Evolutionary conservation across 331 rosid genomes (phyloP), one percentile per base, ranked within the genome.

Genomic region (Ulmus americana): DNA sequence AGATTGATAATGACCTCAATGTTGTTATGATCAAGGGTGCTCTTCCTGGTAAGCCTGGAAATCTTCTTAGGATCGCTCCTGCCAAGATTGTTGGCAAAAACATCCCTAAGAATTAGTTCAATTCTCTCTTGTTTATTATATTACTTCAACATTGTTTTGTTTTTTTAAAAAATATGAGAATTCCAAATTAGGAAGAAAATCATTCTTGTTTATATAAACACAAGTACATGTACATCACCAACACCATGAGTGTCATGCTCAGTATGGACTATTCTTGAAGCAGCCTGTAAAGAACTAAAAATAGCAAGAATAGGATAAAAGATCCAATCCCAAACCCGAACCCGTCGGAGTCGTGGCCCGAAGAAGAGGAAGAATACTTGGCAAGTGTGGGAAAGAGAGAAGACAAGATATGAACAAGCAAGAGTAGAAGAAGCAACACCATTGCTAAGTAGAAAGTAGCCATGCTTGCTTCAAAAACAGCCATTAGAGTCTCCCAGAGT

Each of bases 71-170:
- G 45, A 83, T 92, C 58, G 64, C 97, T 55, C 97, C 98, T 0
- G 98, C 98, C 15, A 92, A 92, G 87, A 92, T 92, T 62, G 96
- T 92, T 7, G 98, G 98, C 15, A 70, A 83, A 74, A 92, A 92
- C 86, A 92, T 92, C 70, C 98, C 98, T 0, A 92, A 89, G 68
- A 89, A 70, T 51, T 91, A 82, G 70, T 45, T 12, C 28, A 1
- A 0, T 6, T 61, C 52, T 18, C 0, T 41, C 2, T 58, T 51
- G 4, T 53, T 20, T 14, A 6, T n/a, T 63, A n/a, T 50, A 8
- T 45, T 42, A 7, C 5, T 10, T 47, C 49, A 6, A 47, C 2
- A 39, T 20, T 38, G 7, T 46, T 10, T 16, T 52, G 40, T 18
- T 39, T 8, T 8, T 15, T 39, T 2, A 28, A 28, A 3, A 28